Conservation (phyloP, 108 stramenopile genomes). For the Epipyxis sp. region DNA sequence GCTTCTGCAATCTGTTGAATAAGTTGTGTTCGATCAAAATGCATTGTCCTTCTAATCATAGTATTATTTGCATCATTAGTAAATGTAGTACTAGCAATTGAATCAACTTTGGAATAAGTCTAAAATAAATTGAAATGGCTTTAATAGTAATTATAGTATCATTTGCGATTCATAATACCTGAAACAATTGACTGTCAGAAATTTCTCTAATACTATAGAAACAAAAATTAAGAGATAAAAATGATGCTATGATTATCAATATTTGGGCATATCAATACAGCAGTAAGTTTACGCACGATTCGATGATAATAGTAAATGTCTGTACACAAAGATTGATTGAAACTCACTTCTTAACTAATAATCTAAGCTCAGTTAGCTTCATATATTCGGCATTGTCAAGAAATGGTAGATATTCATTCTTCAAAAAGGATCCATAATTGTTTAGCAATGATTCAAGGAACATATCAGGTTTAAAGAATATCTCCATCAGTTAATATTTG, state of each 20-base stretch:
- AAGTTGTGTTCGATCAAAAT: neutral
- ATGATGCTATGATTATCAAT: neutral
- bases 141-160: neutral
- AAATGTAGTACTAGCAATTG: neutral
- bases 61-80: neutral
- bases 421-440: too few relatives aligned
- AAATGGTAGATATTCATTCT: neutral
- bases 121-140: neutral
- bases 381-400: constrained; percentile 20
- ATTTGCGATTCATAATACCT: neutral
- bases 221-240: neutral
- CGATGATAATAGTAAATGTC: neutral
- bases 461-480: too few relatives aligned
- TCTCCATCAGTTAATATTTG: too few relatives aligned
- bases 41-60: neutral
- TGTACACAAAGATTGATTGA: neutral
- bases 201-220: constrained; percentile 20
- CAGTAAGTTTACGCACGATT: too few relatives aligned
- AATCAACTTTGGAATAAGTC: neutral
- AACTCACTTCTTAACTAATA: constrained; percentile 22
- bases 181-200: neutral
- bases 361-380: constrained; percentile 22
- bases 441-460: too few relatives aligned
- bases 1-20: neutral
- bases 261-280: neutral